Conservation (phyloP, 192 early-diverging fungal species). For the Linderina pennispora region DNA sequence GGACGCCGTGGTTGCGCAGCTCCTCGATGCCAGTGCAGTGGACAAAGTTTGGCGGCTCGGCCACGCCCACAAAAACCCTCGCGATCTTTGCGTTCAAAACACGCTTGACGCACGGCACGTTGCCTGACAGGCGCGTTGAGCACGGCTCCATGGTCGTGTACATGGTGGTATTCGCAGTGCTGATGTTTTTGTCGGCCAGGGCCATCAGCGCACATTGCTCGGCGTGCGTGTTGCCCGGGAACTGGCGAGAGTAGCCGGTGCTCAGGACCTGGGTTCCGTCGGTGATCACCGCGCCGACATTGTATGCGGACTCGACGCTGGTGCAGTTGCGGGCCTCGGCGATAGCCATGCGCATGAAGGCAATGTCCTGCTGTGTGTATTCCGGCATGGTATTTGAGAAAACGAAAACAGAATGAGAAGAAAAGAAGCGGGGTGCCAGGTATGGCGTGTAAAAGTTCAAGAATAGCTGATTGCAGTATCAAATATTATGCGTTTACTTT, state of each 20-base stretch:
- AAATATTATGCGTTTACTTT: neutral
- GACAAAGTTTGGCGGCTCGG: constrained; percentile 84
- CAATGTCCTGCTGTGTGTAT: constrained; percentile 35
- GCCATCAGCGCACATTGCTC: constrained; percentile 86
- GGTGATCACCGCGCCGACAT: constrained; percentile 83
- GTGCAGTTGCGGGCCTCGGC: constrained; percentile 63
- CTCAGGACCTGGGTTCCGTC: constrained; percentile 49
- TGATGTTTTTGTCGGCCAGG: constrained; percentile 13
- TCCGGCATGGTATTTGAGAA: constrained; percentile 4
- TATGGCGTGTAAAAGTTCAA: too few species aligned
- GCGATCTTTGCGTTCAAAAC: constrained; percentile 57
- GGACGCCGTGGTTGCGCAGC: constrained; percentile 59
- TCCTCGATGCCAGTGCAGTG: constrained; percentile 66
- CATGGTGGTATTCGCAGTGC: neutral
- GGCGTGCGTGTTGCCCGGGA: constrained; percentile 96
- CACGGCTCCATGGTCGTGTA: constrained; percentile 99
- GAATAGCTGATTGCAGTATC: too few species aligned
- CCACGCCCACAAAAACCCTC: constrained; percentile 74
- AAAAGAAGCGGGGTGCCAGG: too few species aligned
- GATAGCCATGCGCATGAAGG: constrained; percentile 76
- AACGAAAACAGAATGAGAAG: too few species aligned
- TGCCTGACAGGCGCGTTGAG: constrained; percentile 77
- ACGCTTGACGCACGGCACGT: constrained; percentile 64
- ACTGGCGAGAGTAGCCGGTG: constrained; percentile 87
- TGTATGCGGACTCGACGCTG: constrained; percentile 75